These are phyloP conservation scores for Gryganskiella cystojenkinii DNA, from an alignment of 192 early-diverging fungal species.

Conservation along the genomic window DNA sequence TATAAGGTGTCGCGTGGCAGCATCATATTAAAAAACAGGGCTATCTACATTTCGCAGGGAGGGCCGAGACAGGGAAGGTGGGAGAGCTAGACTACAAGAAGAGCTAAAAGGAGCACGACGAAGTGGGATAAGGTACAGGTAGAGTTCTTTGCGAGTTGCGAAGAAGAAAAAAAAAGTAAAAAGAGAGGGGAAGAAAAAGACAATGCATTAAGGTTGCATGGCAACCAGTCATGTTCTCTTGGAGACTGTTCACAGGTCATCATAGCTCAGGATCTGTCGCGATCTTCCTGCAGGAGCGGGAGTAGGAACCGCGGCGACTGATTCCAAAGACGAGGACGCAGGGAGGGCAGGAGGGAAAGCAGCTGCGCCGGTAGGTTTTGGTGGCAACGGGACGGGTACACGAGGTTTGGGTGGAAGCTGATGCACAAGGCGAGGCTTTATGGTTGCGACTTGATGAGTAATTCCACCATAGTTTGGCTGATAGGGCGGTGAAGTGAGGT, in stretches of 20 bases:
- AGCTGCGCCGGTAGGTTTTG: constrained; percentile 31
- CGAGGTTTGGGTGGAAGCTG: constrained; percentile 33
- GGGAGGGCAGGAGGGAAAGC: constrained; percentile 15
- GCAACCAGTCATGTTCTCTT: too few relatives aligned
- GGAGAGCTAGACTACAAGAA: too few relatives aligned
- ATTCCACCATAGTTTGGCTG: not conserved
- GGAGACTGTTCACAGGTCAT: too few relatives aligned
- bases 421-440: constrained; percentile 10
- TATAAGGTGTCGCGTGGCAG: too few relatives aligned
- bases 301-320: constrained; percentile 22
- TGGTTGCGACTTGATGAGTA: not conserved
- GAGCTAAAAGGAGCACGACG: too few relatives aligned
- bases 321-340: too few relatives aligned
- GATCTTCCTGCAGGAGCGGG: constrained; percentile 3
- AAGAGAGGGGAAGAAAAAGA: not conserved
- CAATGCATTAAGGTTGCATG: not conserved
- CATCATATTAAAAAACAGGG: too few relatives aligned
- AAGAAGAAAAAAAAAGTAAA: constrained; percentile 10
- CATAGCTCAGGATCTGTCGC: constrained; percentile 36
- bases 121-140: too few relatives aligned
- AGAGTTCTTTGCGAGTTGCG: too few relatives aligned
- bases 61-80: too few relatives aligned
- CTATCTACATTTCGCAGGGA: too few relatives aligned
- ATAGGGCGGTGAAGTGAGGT: too few relatives aligned
- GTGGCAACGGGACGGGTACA: constrained; percentile 23